Base-by-base conservation (phyloP, 176 grass and related monocot genomes). In the Elymus sibiricus region DNA sequence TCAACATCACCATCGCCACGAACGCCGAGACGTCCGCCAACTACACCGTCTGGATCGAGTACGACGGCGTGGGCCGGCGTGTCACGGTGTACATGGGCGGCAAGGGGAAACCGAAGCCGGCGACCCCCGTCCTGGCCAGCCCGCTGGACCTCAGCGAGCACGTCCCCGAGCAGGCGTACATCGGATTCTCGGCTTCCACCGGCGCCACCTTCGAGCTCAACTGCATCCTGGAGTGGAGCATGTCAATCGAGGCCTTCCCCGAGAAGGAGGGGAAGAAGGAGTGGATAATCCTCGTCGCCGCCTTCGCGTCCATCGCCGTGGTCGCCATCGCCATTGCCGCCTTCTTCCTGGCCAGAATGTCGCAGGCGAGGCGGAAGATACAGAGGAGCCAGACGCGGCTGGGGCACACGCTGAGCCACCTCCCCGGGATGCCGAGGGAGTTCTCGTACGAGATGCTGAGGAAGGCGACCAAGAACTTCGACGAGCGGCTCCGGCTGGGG, bases 131-230 rank as follows among this genome's bases (percentile, higher is more conserved):
- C 2, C 77, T 95, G 9, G 60, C 79, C 2, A 2, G 80, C 8
- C 51, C 86, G 21, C 47, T 95, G 9, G 90, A 95, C 86, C 83
- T 92, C 58, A 85, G 88, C 70, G 29, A 81, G n/a, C 39, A 82
- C 86, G 56, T 95, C 4, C 51, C 31, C 0, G 88, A 90, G 65
- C 2, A 11, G 7, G 70, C 86, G 2, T 95, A 90, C 80, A 21
- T 92, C 64, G 93, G 93, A 29, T 95, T 95, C 90, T 38, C 93
- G 2, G 93, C 39, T 15, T 79, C 93, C 71, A 95, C 90, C 5
- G 88, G 93, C 12, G 2, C 13, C 15, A 35, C 8, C 80, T 89
- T 79, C 71, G 63, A 95, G 88, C 93, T 95, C 86, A 95, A 95
- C 88, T 95, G 93, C 72, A 40, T 95, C 76, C 86, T 95, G 7